Evolutionary conservation across 2,329 filamentous ascomycete genomes (phyloP).

Genomic region (Hirsutella rhossiliensis): DNA sequence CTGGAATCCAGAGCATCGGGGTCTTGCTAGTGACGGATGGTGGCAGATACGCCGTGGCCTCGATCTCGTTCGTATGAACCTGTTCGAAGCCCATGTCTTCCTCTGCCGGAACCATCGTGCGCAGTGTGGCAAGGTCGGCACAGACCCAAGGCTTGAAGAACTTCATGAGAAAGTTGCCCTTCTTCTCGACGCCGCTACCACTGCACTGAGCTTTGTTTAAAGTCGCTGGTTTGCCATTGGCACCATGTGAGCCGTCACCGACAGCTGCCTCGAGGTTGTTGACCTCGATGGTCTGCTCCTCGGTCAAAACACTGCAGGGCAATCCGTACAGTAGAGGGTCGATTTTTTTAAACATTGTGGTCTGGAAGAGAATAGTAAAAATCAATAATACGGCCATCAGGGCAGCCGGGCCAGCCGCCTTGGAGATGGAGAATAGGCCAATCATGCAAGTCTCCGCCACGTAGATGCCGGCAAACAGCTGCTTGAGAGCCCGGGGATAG

Average conservation of each 20-base stretch:
- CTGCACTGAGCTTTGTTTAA: slow-evolving; percentile 6
- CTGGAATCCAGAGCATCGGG: slow-evolving; percentile 65
- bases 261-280: slow-evolving; percentile 11
- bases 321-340: slow-evolving; percentile 60
- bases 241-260: slow-evolving; percentile 5
- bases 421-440: slow-evolving; percentile 64
- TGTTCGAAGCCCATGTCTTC: slow-evolving; percentile 32
- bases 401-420: slow-evolving; percentile 55
- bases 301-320: slow-evolving; percentile 46
- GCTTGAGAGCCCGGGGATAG: slow-evolving; percentile 81
- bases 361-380: slow-evolving; percentile 65
- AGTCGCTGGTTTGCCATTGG: slow-evolving; percentile 8
- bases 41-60: slow-evolving; percentile 59
- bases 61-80: slow-evolving; percentile 49
- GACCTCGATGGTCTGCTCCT: slow-evolving; percentile 26
- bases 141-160: slow-evolving; percentile 71
- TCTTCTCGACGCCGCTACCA: slow-evolving; percentile 20
- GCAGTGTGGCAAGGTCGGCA: slow-evolving; percentile 58
- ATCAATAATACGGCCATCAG: slow-evolving; percentile 66
- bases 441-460: slow-evolving; percentile 68
- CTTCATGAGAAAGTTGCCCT: slow-evolving; percentile 40
- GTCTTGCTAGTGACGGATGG: slow-evolving; percentile 50
- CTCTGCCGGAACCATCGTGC: slow-evolving; percentile 54
- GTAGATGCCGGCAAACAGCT: slow-evolving; percentile 73
- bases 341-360: slow-evolving; percentile 58